These are phyloP conservation scores for Fonsecaea monophora DNA, from an alignment of 2,329 filamentous ascomycete species.

Conservation along the genomic window DNA sequence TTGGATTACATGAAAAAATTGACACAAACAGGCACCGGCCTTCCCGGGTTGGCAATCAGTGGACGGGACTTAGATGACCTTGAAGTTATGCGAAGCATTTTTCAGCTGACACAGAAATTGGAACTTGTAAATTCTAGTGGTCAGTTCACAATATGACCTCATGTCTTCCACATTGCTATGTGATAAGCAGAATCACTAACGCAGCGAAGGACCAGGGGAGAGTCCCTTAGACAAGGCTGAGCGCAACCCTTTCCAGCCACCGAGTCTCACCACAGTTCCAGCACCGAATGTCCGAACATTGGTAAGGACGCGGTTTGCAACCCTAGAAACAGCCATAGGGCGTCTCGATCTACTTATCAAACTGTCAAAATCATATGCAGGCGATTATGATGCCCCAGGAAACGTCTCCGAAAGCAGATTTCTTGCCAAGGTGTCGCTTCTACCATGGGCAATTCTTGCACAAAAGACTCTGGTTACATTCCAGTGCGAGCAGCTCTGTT, in stretches of 20 bases:
- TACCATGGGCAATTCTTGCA: neutral
- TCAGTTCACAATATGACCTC: neutral
- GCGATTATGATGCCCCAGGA: neutral
- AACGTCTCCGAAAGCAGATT: neutral
- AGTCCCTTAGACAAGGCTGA: neutral
- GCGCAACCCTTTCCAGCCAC: neutral
- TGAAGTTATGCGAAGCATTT: neutral
- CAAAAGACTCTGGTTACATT: neutral
- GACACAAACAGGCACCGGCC: neutral
- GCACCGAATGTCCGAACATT: neutral
- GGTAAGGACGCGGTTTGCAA: neutral
- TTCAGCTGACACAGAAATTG: neutral
- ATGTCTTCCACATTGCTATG: neutral
- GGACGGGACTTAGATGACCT: neutral
- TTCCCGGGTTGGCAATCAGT: neutral
- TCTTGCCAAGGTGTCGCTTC: neutral
- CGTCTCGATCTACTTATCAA: conserved; percentile 1
- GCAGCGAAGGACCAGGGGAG: neutral
- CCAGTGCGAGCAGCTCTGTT: neutral
- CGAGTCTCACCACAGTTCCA: neutral
- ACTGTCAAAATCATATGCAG: neutral
- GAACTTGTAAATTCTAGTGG: neutral
- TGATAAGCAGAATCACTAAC: neutral
- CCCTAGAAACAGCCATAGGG: neutral
- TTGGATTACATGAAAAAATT: neutral